phyloP scores from a whole-genome alignment of 2,329 filamentous ascomycete species.

The Lomentospora prolificans region DNA sequence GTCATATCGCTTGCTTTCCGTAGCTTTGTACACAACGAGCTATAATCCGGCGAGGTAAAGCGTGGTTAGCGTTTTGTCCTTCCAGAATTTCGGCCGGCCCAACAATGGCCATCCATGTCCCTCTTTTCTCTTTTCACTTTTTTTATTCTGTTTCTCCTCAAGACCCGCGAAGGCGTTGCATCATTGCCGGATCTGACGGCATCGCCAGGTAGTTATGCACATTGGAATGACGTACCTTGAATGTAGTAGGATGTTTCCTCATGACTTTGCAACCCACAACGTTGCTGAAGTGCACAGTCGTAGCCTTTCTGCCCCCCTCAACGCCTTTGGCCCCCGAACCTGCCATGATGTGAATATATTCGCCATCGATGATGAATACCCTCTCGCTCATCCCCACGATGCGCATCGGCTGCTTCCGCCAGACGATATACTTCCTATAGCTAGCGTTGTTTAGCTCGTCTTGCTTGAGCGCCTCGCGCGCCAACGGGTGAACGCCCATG shows the following conservation, averaged over 20 bases:
- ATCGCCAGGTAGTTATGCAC: neutral
- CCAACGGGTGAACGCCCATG: constrained; percentile 55
- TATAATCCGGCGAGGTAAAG: constrained; percentile 18
- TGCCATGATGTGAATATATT: constrained; percentile 81
- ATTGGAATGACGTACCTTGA: constrained; percentile 51
- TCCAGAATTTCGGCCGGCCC: neutral
- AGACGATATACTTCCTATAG: constrained; percentile 71
- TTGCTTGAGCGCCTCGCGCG: constrained; percentile 51
- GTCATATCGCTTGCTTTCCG: constrained; percentile 73
- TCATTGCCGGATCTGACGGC: neutral
- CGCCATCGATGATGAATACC: constrained; percentile 69
- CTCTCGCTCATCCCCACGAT: constrained; percentile 68
- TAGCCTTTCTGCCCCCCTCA: constrained; percentile 59
- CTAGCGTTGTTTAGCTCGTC: constrained; percentile 47
- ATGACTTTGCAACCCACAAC: constrained; percentile 76
- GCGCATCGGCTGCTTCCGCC: constrained; percentile 73
- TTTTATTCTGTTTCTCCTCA: neutral
- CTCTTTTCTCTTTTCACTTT: too few relatives aligned
- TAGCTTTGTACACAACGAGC: constrained; percentile 64
- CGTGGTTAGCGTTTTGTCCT: neutral
- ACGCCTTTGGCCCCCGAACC: constrained; percentile 55
- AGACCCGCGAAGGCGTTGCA: neutral
- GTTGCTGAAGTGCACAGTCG: constrained; percentile 72
- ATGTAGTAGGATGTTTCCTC: constrained; percentile 69
- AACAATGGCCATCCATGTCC: neutral